phyloP scores from a whole-genome alignment of 192 early-diverging fungal species.

The Glomus cerebriforme region DNA sequence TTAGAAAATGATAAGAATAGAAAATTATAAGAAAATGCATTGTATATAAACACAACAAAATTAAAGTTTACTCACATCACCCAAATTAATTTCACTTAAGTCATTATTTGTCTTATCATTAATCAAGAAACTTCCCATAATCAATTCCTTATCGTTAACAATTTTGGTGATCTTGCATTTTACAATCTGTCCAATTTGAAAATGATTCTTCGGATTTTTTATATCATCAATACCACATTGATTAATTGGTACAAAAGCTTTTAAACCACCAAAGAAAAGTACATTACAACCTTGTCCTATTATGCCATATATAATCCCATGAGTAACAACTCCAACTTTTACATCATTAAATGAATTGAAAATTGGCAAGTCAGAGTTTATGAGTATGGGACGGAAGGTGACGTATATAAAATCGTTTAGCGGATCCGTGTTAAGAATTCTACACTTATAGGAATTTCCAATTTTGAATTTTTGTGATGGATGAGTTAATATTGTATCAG shows the following conservation, averaged over 20 bases:
- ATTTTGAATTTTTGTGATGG: slow-evolving; percentile 68
- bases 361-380: slow-evolving; percentile 69
- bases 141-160: slow-evolving; percentile 59
- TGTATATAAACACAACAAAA: background rate
- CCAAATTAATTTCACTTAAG: slow-evolving; percentile 2
- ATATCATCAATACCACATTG: slow-evolving; percentile 56
- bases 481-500: slow-evolving; percentile 72
- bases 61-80: slow-evolving; percentile 4
- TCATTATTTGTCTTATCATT: background rate
- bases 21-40: background rate
- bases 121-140: slow-evolving; percentile 50
- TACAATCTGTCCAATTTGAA: slow-evolving; percentile 68
- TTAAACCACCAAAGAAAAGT: slow-evolving; percentile 75
- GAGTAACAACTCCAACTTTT: slow-evolving; percentile 59
- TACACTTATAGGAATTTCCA: slow-evolving; percentile 74
- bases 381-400: slow-evolving; percentile 74
- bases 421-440: slow-evolving; percentile 62
- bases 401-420: slow-evolving; percentile 63
- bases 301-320: slow-evolving; percentile 66
- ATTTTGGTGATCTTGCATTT: slow-evolving; percentile 73
- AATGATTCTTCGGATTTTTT: slow-evolving; percentile 52
- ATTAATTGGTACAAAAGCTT: slow-evolving; percentile 67
- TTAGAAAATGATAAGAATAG: background rate
- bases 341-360: slow-evolving; percentile 63
- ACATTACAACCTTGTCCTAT: slow-evolving; percentile 71